Evolutionary conservation across 805 yeast species (phyloP), one percentile per base, ranked within the genome.

Genomic region (Clavispora carvajalis): DNA sequence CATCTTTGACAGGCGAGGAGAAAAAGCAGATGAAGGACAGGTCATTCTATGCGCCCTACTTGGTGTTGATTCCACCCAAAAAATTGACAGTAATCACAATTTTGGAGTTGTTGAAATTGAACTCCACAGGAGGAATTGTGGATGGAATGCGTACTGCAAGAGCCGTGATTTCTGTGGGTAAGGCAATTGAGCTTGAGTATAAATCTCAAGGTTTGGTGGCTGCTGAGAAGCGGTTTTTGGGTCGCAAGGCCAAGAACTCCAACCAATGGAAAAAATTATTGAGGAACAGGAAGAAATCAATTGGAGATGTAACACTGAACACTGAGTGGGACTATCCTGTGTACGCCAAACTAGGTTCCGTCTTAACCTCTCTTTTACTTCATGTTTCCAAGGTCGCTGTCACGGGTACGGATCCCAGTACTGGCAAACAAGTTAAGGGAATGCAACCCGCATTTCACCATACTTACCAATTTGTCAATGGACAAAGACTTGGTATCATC

Each of bases 361-460:
- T 84, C 7, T 68, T 93, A 43, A 71, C 85, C 10, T 79, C 95
- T 2, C 68, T 84, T 50, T 62, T 93, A 40, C 70, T 91, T 54
- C 85, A 85, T 49, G 87, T 84, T 18, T 95, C 97, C 3, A 84
- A 79, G 52, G 83, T 91, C 10, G 74, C 79, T 18, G 96, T 90
- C 3, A 69, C 73, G 26, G 96, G 90, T 34, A 71, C 65, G 1
- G 96, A 91, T 57, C 97, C 97, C 2, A 70, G 78, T 2, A 82
- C 95, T 0, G 83, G 85, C 9, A 63, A 77, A 38, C 58, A 59
- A 1, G 82, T 85, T n/a, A 62, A 63, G 23, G 95, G 90, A 16
- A 68, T 74, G 29, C 91, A 89, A 7, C 96, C 97, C 2, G 98
- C 98, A 0, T 85, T 93, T 54, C 81, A 80, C 45, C 98, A 93